phyloP scores from a whole-genome alignment of 225 moss, liverwort and hornwort genomes.

The Polytrichum formosum region DNA sequence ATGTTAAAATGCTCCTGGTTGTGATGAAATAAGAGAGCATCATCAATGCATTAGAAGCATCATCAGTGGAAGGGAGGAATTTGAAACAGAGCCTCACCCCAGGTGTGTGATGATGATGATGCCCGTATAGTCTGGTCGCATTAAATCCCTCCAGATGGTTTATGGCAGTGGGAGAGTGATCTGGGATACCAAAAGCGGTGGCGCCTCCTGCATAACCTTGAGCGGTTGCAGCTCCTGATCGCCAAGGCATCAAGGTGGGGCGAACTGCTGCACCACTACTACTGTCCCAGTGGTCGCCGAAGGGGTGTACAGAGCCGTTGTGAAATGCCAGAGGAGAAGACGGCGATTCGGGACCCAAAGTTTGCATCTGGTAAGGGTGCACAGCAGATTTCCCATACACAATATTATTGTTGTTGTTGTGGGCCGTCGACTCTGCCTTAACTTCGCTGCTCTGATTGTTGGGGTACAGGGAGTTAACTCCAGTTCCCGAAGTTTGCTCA shows the following conservation, averaged over 20 bases:
- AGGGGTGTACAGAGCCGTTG: slow-evolving; percentile 11
- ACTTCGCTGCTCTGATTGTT: too few relatives aligned
- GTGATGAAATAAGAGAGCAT: too few relatives aligned
- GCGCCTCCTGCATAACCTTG: too few relatives aligned
- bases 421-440: too few relatives aligned
- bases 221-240: too few relatives aligned
- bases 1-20: too few relatives aligned
- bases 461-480: too few relatives aligned
- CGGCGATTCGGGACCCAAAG: slow-evolving; percentile 6
- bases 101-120: background rate
- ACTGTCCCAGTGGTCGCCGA: slow-evolving; percentile 35
- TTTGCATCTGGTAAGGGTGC: background rate
- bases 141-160: background rate
- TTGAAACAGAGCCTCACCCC: too few relatives aligned
- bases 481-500: too few relatives aligned
- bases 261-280: background rate
- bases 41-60: too few relatives aligned
- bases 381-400: slow-evolving; percentile 1
- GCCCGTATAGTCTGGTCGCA: background rate
- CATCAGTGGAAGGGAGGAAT: too few relatives aligned
- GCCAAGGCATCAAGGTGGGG: background rate
- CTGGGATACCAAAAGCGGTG: background rate
- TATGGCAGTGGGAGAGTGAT: background rate
- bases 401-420: background rate
- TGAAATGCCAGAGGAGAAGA: slow-evolving; percentile 10